Percentiles rank a stretch among this genome's conserved stretches.
Evolutionary conservation across 768 basidiomycete species (phyloP).

Genomic region (Lyophyllum atratum): DNA sequence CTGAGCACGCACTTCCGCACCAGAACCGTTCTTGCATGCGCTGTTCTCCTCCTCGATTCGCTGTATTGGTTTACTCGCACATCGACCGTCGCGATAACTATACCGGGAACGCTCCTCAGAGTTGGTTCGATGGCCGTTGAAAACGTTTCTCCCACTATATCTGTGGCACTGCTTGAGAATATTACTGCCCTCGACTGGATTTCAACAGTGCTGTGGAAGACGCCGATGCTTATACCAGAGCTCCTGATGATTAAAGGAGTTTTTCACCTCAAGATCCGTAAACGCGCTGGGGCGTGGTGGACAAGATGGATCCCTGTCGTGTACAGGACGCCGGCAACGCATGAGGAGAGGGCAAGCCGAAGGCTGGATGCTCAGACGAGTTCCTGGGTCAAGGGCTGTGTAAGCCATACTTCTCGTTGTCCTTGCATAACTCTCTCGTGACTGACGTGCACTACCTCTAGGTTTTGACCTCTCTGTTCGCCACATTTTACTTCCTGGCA

Average conservation of each 20-base stretch:
- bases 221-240: conserved; percentile 9
- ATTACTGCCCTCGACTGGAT: conserved; percentile 7
- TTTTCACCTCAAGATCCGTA: conserved; percentile 21
- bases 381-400: conserved; percentile 10
- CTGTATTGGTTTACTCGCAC: conserved; percentile 36
- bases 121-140: conserved; percentile 14
- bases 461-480: conserved; percentile 10
- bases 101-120: conserved; percentile 21
- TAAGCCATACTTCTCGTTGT: conserved; percentile 1
- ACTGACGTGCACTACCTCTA: neutral
- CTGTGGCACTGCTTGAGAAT: neutral
- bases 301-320: conserved; percentile 22
- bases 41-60: conserved; percentile 17
- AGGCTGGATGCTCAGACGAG: conserved; percentile 19
- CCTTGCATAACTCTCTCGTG: neutral
- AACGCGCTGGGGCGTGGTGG: conserved; percentile 13
- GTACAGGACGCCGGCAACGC: conserved; percentile 20
- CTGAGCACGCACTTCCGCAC: neutral
- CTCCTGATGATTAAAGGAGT: conserved; percentile 29
- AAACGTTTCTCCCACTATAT: conserved; percentile 5
- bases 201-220: neutral
- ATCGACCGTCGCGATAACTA: conserved; percentile 33
- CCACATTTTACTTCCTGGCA: conserved; percentile 6
- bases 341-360: conserved; percentile 31
- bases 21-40: conserved; percentile 14